phyloP scores from a whole-genome alignment of 495 filamentous ascomycete species.

The Hyphodiscus hymeniophilus region DNA sequence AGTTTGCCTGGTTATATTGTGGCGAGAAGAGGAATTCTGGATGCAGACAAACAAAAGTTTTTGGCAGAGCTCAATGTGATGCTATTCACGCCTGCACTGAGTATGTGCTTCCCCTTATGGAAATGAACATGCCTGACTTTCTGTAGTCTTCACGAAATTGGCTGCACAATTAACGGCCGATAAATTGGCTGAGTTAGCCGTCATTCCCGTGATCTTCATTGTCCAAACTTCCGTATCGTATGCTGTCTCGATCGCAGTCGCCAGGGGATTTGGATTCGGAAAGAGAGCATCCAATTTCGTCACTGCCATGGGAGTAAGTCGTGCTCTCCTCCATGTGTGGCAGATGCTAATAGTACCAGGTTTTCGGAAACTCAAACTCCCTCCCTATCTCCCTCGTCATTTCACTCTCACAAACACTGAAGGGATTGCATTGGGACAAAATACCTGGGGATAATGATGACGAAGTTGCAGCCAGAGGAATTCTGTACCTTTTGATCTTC shows the following conservation, averaged over 20 bases:
- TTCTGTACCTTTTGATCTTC: slow-evolving; percentile 93
- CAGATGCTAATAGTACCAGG: slow-evolving; percentile 30
- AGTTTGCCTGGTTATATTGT: slow-evolving; percentile 92
- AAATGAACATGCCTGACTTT: slow-evolving; percentile 7
- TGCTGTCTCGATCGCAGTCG: slow-evolving; percentile 56
- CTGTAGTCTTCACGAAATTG: slow-evolving; percentile 87
- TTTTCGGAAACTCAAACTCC: slow-evolving; percentile 98
- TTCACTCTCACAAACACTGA: slow-evolving; percentile 83
- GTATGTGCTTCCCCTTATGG: slow-evolving; percentile 42
- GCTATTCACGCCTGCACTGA: slow-evolving; percentile 93
- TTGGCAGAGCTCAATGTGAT: slow-evolving; percentile 89
- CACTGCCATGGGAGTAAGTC: slow-evolving; percentile 80
- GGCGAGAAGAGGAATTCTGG: slow-evolving; percentile 82
- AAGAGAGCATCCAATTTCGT: slow-evolving; percentile 88
- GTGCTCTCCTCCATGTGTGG: neutral
- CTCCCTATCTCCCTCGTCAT: slow-evolving; percentile 94
- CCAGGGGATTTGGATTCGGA: slow-evolving; percentile 68
- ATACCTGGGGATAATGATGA: slow-evolving; percentile 89
- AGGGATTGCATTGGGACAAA: slow-evolving; percentile 87
- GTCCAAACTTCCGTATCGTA: slow-evolving; percentile 83
- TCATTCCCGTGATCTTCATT: slow-evolving; percentile 90
- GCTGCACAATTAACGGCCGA: slow-evolving; percentile 90
- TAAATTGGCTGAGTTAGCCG: slow-evolving; percentile 79
- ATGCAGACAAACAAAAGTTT: slow-evolving; percentile 90
- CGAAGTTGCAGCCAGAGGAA: slow-evolving; percentile 87